Base-by-base conservation (phyloP, 1,284 basidiomycete genomes). In the Cutaneotrichosporon daszewskae region DNA sequence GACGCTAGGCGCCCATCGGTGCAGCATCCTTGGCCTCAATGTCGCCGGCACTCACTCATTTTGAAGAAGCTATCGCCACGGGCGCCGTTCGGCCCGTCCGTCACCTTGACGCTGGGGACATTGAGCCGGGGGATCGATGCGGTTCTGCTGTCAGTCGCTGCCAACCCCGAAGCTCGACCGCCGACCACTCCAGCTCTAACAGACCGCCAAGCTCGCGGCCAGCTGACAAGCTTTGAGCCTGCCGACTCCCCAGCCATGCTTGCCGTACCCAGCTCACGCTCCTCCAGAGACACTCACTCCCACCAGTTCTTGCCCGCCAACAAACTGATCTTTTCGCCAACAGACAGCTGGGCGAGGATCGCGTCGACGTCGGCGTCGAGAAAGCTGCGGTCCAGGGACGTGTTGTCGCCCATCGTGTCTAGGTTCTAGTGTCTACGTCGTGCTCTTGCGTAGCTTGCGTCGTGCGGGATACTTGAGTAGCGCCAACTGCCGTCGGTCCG, bases 251-350 rank as follows among this genome's bases (percentile, higher is more conserved):
- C n/a, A n/a, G n/a, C n/a, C n/a, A n/a, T n/a, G n/a, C n/a, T n/a
- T n/a, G n/a, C n/a, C n/a, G n/a, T n/a, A n/a, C n/a, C n/a, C n/a
- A n/a, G n/a, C n/a, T n/a, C n/a, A n/a, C n/a, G n/a, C n/a, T n/a
- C n/a, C n/a, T n/a, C n/a, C n/a, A n/a, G n/a, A n/a, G 34, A 25
- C 24, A 60, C 62, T 58, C 53, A 63, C 62, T 59, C 50, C 64
- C 64, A 67, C 53, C 56, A 63, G 20, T 57, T 53, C 22, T 51
- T 42, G 5, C 58, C 62, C 8, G 63, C 55, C 9, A 64, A 39
- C 10, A 68, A 38, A 3, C 49, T 43, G 41, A 62, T 49, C 60
- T 68, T 68, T 57, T 68, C 65, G 11, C 55, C 35, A 27, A 47
- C 11, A 11, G 32, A 40, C 9, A 49, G 34, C 44, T 44, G 19